Conservation (phyloP, 1,284 basidiomycete genomes). For the Pseudozyma thailandica region DNA sequence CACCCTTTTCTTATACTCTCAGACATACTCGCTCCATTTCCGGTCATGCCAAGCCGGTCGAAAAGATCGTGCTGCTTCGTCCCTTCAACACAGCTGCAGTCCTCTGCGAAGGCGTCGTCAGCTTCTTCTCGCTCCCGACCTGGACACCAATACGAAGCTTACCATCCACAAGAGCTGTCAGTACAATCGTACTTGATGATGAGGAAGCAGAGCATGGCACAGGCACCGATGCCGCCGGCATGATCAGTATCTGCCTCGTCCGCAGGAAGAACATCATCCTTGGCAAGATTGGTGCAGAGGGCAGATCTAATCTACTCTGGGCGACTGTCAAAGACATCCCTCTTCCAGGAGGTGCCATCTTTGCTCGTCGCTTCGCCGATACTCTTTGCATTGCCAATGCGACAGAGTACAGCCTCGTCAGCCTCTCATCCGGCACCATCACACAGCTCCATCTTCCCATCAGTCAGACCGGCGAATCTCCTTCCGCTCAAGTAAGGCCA, state of each 20-base stretch:
- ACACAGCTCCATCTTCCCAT: slow-evolving; percentile 64
- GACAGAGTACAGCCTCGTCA: slow-evolving; percentile 60
- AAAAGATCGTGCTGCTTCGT: slow-evolving; percentile 42
- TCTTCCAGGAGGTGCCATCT: slow-evolving; percentile 59
- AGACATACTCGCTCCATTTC: slow-evolving; percentile 27
- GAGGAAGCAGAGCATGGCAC: slow-evolving; percentile 26
- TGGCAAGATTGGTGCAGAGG: slow-evolving; percentile 50
- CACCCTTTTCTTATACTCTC: slow-evolving; percentile 10
- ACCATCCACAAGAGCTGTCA: slow-evolving; percentile 43
- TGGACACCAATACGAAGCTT: slow-evolving; percentile 36
- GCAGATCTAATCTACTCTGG: slow-evolving; percentile 51
- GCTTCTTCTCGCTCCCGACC: slow-evolving; percentile 43
- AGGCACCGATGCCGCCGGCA: slow-evolving; percentile 44
- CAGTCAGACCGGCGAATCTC: slow-evolving; percentile 57
- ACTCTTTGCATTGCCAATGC: slow-evolving; percentile 62
- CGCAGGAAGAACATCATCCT: slow-evolving; percentile 59
- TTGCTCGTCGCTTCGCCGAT: slow-evolving; percentile 58
- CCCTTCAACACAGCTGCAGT: slow-evolving; percentile 38
- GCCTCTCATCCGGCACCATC: slow-evolving; percentile 47
- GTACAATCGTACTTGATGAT: slow-evolving; percentile 47
- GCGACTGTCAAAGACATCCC: slow-evolving; percentile 54
- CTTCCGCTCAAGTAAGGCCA: slow-evolving; percentile 59
- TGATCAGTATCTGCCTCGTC: slow-evolving; percentile 60
- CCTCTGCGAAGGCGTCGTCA: slow-evolving; percentile 46
- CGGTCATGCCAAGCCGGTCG: slow-evolving; percentile 37